Evolutionary conservation across 345 rosid genomes (phyloP).

Genomic region (Psidium guajava): DNA sequence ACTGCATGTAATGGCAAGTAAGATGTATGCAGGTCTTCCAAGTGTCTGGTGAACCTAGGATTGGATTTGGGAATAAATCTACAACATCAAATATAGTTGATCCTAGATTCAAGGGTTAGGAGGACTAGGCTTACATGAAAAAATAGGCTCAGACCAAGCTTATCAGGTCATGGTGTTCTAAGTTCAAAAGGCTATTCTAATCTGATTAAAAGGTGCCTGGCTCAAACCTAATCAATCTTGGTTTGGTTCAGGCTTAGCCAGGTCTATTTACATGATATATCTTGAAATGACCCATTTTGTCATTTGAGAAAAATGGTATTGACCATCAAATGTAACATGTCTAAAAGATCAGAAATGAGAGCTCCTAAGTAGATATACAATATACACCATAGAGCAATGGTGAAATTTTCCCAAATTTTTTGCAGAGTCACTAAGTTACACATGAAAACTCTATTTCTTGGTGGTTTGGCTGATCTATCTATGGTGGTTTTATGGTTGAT

Average conservation of each 20-base stretch:
- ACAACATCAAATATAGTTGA: background rate
- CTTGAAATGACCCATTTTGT: background rate
- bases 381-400: background rate
- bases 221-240: background rate
- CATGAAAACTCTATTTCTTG: background rate
- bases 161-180: background rate
- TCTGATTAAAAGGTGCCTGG: background rate
- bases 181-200: background rate
- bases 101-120: background rate
- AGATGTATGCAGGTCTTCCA: background rate
- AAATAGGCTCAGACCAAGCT: background rate
- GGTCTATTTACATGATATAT: background rate
- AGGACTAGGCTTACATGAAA: background rate
- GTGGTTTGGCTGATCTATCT: background rate
- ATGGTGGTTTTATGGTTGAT: background rate
- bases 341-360: background rate
- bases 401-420: background rate
- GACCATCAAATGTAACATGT: background rate
- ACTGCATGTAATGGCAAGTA: background rate
- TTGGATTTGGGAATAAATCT: background rate
- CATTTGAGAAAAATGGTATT: background rate
- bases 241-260: background rate
- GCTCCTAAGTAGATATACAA: background rate
- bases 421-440: background rate
- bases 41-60: background rate